A percentile compares a stretch with the other conserved stretches of the same genome.
Conservation (phyloP, 1,139 yeast genomes). For the Kluyveromyces sp. region DNA sequence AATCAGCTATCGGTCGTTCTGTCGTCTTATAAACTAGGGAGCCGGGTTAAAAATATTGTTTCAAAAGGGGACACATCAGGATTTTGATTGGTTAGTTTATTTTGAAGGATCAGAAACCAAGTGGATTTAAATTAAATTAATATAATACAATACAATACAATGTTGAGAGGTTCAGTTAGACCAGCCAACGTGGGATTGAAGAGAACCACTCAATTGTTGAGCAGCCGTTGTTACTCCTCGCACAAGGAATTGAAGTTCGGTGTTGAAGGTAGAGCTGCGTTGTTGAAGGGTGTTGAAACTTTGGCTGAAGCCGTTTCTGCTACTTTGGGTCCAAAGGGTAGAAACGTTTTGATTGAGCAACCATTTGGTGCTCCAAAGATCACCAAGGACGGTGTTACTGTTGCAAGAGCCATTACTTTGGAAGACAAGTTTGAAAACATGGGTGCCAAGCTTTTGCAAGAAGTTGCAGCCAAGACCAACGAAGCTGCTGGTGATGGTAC, state of each 20-base stretch:
- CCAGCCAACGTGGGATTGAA: constrained; percentile 8
- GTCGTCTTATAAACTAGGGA: too few species aligned
- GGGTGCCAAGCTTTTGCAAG: constrained; percentile 94
- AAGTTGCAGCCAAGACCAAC: constrained; percentile 96
- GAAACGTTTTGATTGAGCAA: constrained; percentile 96
- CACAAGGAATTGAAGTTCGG: constrained; percentile 98
- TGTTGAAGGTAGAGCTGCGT: constrained; percentile 97
- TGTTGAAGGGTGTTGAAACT: constrained; percentile 91
- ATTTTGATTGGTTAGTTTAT: too few species aligned
- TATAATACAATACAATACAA: not conserved
- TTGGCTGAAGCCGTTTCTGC: constrained; percentile 96
- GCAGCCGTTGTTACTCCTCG: constrained; percentile 40
- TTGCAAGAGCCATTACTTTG: constrained; percentile 79
- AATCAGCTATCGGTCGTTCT: too few species aligned
- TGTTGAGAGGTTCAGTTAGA: constrained; percentile 25
- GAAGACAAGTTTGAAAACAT: constrained; percentile 89
- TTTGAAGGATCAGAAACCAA: too few species aligned
- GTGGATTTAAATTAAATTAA: too few species aligned
- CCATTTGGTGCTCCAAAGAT: constrained; percentile 96
- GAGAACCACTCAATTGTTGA: constrained; percentile 10
- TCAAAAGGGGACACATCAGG: too few species aligned
- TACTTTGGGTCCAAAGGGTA: constrained; percentile 96
- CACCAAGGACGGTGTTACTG: constrained; percentile 99
- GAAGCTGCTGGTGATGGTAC: constrained; percentile 99
- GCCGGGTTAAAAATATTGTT: too few species aligned